Conservation (phyloP, 257 asterid species). For the Echites panduratus region DNA sequence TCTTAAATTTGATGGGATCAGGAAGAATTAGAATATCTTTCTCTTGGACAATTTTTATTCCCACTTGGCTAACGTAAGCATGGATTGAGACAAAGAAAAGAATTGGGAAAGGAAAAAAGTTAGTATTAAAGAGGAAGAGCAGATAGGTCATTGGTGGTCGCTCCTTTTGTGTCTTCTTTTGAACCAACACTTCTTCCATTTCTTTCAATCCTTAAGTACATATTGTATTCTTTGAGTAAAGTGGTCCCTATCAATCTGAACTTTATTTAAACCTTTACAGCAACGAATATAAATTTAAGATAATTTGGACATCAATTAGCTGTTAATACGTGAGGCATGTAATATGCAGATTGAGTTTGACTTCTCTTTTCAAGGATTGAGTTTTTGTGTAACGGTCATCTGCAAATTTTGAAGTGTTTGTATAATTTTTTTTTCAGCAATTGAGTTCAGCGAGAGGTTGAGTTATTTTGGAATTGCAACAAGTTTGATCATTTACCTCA, state of each 20-base stretch:
- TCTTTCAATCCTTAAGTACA: too few species aligned
- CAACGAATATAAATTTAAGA: too few species aligned
- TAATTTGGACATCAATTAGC: too few species aligned
- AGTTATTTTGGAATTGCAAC: slow-evolving; percentile 76
- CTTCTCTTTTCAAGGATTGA: too few species aligned
- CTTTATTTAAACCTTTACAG: too few species aligned
- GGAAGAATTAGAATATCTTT: neutral
- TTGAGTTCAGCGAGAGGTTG: slow-evolving; percentile 83
- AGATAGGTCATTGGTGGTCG: neutral
- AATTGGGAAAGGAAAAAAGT: too few species aligned
- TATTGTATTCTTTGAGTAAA: too few species aligned
- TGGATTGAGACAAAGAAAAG: neutral
- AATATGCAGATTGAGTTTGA: too few species aligned
- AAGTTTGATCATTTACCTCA: slow-evolving; percentile 74
- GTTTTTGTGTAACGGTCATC: neutral
- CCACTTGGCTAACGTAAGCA: neutral
- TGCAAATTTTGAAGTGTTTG: neutral
- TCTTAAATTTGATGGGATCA: neutral
- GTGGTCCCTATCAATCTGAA: too few species aligned
- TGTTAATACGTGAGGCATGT: too few species aligned
- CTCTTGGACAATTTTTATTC: neutral
- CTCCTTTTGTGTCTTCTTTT: too few species aligned
- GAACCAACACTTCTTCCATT: too few species aligned
- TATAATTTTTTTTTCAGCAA: slow-evolving; percentile 35
- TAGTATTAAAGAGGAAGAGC: neutral